Conservation (phyloP, 164 flowering plant genomes). For the Nelumbo lutea region DNA sequence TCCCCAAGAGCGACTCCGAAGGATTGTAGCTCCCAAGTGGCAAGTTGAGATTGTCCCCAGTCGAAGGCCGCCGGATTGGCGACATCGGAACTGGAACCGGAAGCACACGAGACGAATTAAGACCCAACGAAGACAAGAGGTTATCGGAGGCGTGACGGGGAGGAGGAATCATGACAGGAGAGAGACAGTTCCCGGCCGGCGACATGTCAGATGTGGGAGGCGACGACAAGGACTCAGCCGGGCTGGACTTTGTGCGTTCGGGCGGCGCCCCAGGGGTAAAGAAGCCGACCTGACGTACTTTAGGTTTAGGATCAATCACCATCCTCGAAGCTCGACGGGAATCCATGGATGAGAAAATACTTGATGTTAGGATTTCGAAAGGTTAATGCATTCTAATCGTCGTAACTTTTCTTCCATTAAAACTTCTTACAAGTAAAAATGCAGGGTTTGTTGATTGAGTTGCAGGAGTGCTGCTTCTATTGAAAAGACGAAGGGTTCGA, state of each 20-base stretch:
- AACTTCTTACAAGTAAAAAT: no score
- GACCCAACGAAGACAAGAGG: slow-evolving; percentile 3
- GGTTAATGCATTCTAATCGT: not conserved
- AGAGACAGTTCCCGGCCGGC: slow-evolving; percentile 35
- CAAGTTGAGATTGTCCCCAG: slow-evolving; percentile 10
- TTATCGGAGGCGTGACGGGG: slow-evolving; percentile 37
- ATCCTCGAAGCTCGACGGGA: slow-evolving; percentile 39
- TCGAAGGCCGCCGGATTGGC: slow-evolving; percentile 18
- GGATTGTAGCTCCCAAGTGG: slow-evolving; percentile 45
- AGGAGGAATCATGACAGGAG: slow-evolving; percentile 54
- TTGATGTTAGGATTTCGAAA: slow-evolving; percentile 8
- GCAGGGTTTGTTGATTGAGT: no score
- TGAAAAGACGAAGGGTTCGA: no score
- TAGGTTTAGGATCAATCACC: slow-evolving; percentile 56
- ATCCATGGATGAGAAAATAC: slow-evolving; percentile 37
- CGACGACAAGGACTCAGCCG: slow-evolving; percentile 29
- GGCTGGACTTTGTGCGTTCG: slow-evolving; percentile 39
- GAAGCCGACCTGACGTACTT: slow-evolving; percentile 80
- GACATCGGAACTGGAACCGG: slow-evolving; percentile 17
- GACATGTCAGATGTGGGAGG: slow-evolving; percentile 27
- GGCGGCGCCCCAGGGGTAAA: slow-evolving; percentile 46
- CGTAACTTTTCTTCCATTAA: no score
- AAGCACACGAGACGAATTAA: slow-evolving; percentile 7
- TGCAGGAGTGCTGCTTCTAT: no score
- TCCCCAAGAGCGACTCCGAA: slow-evolving; percentile 26